Evolutionary conservation across 345 rosid species (phyloP).

Genomic region (Raphanus raphanistrum): DNA sequence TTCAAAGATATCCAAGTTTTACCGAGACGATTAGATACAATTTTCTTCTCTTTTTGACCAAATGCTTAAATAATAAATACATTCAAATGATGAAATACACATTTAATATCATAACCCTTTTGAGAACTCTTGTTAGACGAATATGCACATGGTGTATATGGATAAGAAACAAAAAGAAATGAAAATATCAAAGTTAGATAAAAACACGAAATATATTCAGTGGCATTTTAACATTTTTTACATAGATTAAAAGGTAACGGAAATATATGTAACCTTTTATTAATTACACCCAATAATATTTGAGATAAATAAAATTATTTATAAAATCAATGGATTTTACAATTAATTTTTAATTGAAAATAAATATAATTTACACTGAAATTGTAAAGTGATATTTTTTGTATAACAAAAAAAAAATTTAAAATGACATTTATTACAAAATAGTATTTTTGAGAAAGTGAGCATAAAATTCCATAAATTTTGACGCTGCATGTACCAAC

Average conservation of each 20-base stretch:
- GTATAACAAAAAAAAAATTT: too few species aligned
- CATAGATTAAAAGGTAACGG: too few species aligned
- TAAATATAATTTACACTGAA: too few species aligned
- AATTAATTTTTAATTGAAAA: too few species aligned
- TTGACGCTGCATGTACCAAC: neutral
- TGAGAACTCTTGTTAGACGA: conserved; percentile 14
- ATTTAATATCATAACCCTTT: neutral
- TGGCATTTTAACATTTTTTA: too few species aligned
- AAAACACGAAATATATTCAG: conserved; percentile 3
- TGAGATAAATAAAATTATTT: too few species aligned
- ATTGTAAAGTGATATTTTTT: too few species aligned
- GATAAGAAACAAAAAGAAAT: neutral
- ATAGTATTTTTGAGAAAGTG: neutral
- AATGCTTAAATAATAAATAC: neutral
- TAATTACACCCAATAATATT: too few species aligned
- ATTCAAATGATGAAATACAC: neutral
- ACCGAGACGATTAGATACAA: neutral
- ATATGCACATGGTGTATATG: conserved; percentile 19
- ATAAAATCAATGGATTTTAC: too few species aligned
- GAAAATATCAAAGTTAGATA: neutral
- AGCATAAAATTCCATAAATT: conserved; percentile 19
- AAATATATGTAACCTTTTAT: too few species aligned
- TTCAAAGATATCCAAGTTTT: neutral
- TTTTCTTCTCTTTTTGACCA: neutral
- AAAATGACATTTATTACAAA: too few species aligned